phyloP scores from a whole-genome alignment of 2,329 filamentous ascomycete genomes.

The Bipolaris bicolor region DNA sequence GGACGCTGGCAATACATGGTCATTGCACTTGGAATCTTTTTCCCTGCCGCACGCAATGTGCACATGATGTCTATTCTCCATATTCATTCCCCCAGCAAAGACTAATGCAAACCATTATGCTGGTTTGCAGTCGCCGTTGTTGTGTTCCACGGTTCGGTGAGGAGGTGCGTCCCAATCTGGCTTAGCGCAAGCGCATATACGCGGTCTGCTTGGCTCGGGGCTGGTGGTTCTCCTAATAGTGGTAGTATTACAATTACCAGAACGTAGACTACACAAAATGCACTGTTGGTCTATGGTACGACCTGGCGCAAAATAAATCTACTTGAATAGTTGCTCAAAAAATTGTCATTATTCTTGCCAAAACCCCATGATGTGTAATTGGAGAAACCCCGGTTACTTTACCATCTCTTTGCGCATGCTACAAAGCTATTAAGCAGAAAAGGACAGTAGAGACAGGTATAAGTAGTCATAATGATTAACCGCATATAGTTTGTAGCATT shows the following conservation, averaged over 20 bases:
- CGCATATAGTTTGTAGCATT: no score
- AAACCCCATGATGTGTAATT: no score
- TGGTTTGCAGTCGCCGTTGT: constrained; percentile 5
- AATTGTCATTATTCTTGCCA: no score
- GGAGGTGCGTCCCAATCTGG: constrained; percentile 6
- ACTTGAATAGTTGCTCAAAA: background rate
- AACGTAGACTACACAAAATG: background rate
- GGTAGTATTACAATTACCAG: no score
- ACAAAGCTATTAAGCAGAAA: no score
- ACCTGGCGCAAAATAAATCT: background rate
- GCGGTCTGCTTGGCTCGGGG: background rate
- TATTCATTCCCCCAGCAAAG: background rate
- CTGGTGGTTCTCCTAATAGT: background rate
- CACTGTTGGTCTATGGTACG: background rate
- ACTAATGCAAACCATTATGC: constrained; percentile 2
- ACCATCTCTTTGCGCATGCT: no score
- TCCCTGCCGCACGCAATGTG: constrained; percentile 4
- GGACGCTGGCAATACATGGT: constrained; percentile 8
- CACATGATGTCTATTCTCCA: background rate
- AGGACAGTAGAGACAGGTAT: no score
- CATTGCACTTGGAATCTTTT: constrained; percentile 5
- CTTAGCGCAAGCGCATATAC: constrained; percentile 6
- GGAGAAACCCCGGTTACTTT: no score
- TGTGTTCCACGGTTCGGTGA: constrained; percentile 15
- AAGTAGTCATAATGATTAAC: no score